phyloP scores from a whole-genome alignment of 1,284 basidiomycete species.

The Volvariella volvacea region DNA sequence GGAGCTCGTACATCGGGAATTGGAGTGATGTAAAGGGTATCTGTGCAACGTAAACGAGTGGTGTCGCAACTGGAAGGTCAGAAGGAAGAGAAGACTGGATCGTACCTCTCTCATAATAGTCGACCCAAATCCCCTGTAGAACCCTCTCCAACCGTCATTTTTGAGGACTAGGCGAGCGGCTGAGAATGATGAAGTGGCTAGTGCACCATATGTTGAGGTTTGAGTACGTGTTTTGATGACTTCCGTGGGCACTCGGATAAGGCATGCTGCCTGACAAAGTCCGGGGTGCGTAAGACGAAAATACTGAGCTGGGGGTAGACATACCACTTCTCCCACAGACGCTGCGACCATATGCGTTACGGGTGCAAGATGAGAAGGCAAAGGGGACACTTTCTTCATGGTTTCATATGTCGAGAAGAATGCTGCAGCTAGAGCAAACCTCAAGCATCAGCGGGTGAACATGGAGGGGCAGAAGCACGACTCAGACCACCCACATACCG shows the following conservation, averaged over 20 bases:
- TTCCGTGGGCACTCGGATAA: constrained; percentile 92
- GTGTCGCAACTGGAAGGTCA: constrained; percentile 54
- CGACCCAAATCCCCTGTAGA: constrained; percentile 41
- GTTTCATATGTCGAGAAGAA: constrained; percentile 97
- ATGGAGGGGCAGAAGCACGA: background rate
- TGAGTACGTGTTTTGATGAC: constrained; percentile 57
- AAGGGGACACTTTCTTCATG: constrained; percentile 71
- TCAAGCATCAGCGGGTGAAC: background rate
- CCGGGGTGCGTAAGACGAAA: background rate
- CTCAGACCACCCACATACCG: constrained; percentile 42
- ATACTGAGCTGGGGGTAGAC: constrained; percentile 16
- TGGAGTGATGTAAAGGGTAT: constrained; percentile 98
- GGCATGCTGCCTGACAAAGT: constrained; percentile 69
- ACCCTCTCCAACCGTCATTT: constrained; percentile 31
- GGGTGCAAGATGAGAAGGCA: constrained; percentile 51
- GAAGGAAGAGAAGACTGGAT: background rate
- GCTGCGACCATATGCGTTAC: constrained; percentile 80
- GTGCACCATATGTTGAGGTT: constrained; percentile 36
- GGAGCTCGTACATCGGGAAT: constrained; percentile 91
- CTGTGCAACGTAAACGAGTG: constrained; percentile 41
- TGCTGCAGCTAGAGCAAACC: constrained; percentile 60
- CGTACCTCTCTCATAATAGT: constrained; percentile 41
- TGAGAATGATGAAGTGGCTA: constrained; percentile 32
- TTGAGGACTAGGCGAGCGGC: constrained; percentile 30
- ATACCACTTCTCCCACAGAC: constrained; percentile 78